Conservation (phyloP, 1,284 basidiomycete genomes). For the Pseudozyma sp. region DNA sequence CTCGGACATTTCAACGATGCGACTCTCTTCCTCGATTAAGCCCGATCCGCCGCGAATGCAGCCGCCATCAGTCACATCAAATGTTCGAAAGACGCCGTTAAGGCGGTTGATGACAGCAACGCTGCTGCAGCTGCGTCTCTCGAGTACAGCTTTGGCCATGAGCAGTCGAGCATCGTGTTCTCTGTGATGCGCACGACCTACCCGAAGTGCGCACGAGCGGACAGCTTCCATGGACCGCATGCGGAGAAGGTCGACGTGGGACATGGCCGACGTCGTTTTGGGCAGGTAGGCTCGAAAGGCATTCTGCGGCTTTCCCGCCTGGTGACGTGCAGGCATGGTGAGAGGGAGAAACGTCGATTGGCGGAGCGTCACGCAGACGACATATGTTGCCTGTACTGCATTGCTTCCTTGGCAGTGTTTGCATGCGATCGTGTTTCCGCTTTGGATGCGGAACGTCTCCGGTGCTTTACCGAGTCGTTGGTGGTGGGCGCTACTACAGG, state of each 20-base stretch:
- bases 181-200: slow-evolving; percentile 82
- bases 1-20: slow-evolving; percentile 72
- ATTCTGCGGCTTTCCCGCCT: slow-evolving; percentile 26
- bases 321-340: slow-evolving; percentile 27
- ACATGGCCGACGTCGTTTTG: slow-evolving; percentile 76
- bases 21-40: slow-evolving; percentile 71
- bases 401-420: slow-evolving; percentile 25
- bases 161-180: slow-evolving; percentile 78
- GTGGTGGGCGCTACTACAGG: slow-evolving; percentile 18
- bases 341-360: slow-evolving; percentile 41
- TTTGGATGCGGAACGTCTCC: background rate
- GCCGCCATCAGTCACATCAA: slow-evolving; percentile 79
- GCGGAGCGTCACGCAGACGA: slow-evolving; percentile 45
- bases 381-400: slow-evolving; percentile 35
- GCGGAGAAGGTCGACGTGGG: slow-evolving; percentile 77
- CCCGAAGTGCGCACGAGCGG: slow-evolving; percentile 72
- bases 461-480: slow-evolving; percentile 5
- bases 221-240: slow-evolving; percentile 74
- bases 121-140: slow-evolving; percentile 74
- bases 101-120: slow-evolving; percentile 78
- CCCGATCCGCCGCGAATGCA: slow-evolving; percentile 74
- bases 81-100: slow-evolving; percentile 74
- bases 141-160: slow-evolving; percentile 71
- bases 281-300: slow-evolving; percentile 77
- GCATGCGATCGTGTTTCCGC: slow-evolving; percentile 5